A percentile compares a stretch with the other conserved stretches of the same genome.
Conservation (phyloP, 768 basidiomycete genomes). For the Heimioporus sp. region DNA sequence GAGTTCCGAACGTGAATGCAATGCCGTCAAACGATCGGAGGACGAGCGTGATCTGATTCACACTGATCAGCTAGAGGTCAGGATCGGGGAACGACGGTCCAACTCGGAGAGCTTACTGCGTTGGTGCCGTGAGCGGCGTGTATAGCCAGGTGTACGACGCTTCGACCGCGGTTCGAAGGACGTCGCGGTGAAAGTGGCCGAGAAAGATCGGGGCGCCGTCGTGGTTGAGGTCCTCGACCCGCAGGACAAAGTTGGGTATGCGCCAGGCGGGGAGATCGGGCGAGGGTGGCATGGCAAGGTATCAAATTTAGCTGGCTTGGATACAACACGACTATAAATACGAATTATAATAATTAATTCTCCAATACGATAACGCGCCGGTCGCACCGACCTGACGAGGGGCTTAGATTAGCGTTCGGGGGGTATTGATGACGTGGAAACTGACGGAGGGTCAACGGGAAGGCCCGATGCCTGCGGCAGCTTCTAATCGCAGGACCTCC, state of each 20-base stretch:
- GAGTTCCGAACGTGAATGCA: conserved; percentile 61
- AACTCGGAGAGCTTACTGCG: conserved; percentile 37
- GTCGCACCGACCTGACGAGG: no score
- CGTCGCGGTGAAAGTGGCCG: conserved; percentile 41
- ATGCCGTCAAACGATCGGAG: conserved; percentile 68
- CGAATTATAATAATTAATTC: neutral
- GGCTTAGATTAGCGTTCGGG: no score
- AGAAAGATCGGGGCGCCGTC: conserved; percentile 59
- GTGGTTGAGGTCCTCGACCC: conserved; percentile 58
- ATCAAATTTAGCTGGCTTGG: no score
- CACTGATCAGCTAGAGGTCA: conserved; percentile 33
- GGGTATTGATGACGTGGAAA: conserved; percentile 3
- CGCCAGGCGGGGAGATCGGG: conserved; percentile 40
- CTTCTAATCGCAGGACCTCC: conserved; percentile 69
- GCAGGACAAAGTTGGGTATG: conserved; percentile 54
- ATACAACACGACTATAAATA: conserved; percentile 2
- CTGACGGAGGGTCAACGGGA: conserved; percentile 15
- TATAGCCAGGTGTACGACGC: conserved; percentile 42
- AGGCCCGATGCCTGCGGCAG: conserved; percentile 54
- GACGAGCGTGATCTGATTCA: conserved; percentile 53
- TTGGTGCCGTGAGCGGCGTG: conserved; percentile 45
- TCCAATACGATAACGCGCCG: neutral
- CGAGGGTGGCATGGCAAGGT: conserved; percentile 23
- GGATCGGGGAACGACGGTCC: neutral
- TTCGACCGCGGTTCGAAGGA: conserved; percentile 38